Percentiles rank a stretch among this genome's conserved stretches.
These are phyloP conservation scores for Geotrichum bryndzae DNA, from an alignment of 1,139 yeast species.

Conservation along the genomic window DNA sequence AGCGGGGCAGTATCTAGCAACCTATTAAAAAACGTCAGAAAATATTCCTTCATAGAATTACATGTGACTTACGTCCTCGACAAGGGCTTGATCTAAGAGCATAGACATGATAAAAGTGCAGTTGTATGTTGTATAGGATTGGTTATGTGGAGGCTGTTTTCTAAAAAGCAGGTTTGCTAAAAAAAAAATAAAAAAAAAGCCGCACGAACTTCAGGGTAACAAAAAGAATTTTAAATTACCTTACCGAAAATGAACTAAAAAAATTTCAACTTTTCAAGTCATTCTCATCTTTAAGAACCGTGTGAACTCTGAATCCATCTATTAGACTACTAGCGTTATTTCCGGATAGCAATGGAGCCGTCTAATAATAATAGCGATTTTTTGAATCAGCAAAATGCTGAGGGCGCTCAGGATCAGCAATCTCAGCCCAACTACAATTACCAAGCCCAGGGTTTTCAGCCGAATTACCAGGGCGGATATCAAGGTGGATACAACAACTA, in stretches of 20 bases:
- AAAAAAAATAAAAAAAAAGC: background rate
- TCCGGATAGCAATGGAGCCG: background rate
- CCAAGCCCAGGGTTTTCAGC: constrained; percentile 6
- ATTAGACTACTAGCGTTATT: background rate
- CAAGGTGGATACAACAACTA: background rate
- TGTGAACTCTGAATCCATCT: background rate
- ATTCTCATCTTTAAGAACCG: background rate
- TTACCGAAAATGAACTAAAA: background rate
- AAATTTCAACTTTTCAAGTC: background rate
- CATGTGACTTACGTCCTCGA: constrained; percentile 43
- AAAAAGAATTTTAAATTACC: background rate
- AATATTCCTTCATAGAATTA: background rate
- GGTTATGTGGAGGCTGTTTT: background rate
- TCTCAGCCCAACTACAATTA: constrained; percentile 1
- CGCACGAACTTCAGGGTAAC: constrained; percentile 1
- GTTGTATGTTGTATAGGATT: background rate
- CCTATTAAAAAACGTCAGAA: constrained; percentile 28
- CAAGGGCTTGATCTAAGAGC: constrained; percentile 48
- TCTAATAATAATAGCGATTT: background rate
- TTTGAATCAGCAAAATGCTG: background rate
- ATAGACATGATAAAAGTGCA: constrained; percentile 36
- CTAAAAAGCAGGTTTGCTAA: background rate
- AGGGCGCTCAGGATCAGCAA: background rate
- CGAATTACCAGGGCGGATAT: constrained; percentile 2
- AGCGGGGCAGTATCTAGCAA: constrained; percentile 61